Evolutionary conservation across 148 eudicot species (phyloP), one percentile per base, ranked within the genome.

Genomic region (Selenicereus undatus): DNA sequence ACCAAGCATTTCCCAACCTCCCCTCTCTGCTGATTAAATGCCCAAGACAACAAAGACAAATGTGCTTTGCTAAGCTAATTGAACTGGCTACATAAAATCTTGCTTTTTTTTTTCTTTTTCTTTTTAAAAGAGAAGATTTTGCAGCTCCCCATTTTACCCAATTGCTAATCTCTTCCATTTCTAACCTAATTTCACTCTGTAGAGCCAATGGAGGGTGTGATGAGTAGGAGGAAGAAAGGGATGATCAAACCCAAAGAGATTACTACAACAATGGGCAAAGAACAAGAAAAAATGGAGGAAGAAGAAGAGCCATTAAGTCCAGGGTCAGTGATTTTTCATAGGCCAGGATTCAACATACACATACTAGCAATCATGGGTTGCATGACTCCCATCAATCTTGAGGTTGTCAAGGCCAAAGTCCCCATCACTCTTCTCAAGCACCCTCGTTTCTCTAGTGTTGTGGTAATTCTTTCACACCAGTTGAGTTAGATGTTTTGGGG

Each of bases 361-460:
- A 78, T 82, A 1, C 35, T 87, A 29, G 89, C 89, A 20, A 87
- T 87, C n/a, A 35, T 82, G 76, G 89, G 87, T 30, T 79, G 81
- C 24, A 82, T 76, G 58, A 81, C 79, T 76, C 74, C 80, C 18
- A 69, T 87, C 29, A 45, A 87, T 56, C 2, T 82, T 65, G 77
- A 87, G 16, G 26, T 72, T 54, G 14, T 80, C 32, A 87, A 84
- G 83, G 76, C 81, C 12, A 87, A 87, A 76, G 65, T 69, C 30
- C 87, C 83, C 7, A 8, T 5, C 20, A 87, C 89, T 79, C 87
- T 87, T 50, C 86, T 87, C 51, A 84, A 84, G 51, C 89, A 87
- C 60, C 89, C 89, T 87, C 89, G 89, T 76, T 87, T 87, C 85
- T 84, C 89, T 51, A 87, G 89, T 36, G 24, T 87, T 26, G 89